A percentile compares a stretch with the other conserved stretches of the same genome.
phyloP scores from a whole-genome alignment of 179 eudicot genomes.

The Monotropa hypopitys region DNA sequence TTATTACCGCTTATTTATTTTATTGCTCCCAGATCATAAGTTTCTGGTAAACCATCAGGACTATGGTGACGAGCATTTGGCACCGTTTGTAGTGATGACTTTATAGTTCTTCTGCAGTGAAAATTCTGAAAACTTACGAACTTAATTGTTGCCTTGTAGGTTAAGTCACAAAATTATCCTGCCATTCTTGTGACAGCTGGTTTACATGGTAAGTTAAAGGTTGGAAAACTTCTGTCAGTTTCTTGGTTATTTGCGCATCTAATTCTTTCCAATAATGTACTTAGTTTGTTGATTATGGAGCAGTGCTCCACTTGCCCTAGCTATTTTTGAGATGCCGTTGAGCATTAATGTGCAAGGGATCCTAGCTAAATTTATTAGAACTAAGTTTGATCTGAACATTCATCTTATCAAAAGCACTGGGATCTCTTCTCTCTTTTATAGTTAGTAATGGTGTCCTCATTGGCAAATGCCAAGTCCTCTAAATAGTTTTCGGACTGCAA shows the following conservation, averaged over 20 bases:
- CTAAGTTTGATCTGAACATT: not conserved
- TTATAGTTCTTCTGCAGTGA: not conserved
- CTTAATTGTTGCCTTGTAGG: constrained; percentile 22
- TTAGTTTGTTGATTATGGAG: not conserved
- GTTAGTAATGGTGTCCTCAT: not conserved
- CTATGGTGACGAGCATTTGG: not conserved
- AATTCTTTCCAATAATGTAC: not conserved
- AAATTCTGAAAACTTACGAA: not conserved
- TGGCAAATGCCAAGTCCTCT: not conserved
- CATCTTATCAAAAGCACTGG: not conserved
- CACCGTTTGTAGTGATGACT: not conserved
- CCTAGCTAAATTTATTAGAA: not conserved
- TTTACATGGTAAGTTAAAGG: constrained; percentile 52
- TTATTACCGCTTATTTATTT: not conserved
- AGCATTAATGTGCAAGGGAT: not conserved
- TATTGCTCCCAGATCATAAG: not conserved
- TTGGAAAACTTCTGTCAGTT: not conserved
- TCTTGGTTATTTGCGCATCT: not conserved
- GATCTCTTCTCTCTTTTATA: not conserved
- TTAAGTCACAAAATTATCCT: constrained; percentile 68
- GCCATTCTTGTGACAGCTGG: constrained; percentile 83
- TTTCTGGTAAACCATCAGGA: not conserved
- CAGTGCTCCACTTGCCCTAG: not conserved
- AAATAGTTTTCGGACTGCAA: not conserved
- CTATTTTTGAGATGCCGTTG: not conserved